Conservation (phyloP, 78 protist species). For the Bigelowiella natans region DNA sequence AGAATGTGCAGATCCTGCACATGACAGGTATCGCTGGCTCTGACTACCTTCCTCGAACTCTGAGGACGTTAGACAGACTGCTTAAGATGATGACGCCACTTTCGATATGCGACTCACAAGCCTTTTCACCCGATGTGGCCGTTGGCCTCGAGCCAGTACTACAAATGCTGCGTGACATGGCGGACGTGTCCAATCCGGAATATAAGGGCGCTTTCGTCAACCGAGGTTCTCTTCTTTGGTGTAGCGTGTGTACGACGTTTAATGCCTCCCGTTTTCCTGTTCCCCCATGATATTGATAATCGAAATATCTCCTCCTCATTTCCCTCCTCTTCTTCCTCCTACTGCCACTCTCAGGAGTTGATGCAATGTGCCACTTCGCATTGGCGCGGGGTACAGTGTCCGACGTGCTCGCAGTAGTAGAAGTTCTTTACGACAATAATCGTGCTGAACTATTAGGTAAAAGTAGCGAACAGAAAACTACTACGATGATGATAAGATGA, state of each 20-base stretch:
- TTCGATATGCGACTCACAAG: not conserved
- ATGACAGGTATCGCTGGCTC: not conserved
- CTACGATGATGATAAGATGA: too few relatives aligned
- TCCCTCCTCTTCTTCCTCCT: too few relatives aligned
- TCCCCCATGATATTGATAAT: too few relatives aligned
- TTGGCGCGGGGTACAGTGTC: not conserved
- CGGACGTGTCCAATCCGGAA: not conserved
- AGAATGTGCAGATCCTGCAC: not conserved
- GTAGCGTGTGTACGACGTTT: too few relatives aligned
- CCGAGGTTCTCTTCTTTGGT: too few relatives aligned
- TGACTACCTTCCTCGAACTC: not conserved
- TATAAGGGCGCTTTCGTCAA: not conserved
- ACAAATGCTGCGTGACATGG: not conserved
- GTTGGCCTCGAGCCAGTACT: not conserved
- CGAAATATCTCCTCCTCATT: too few relatives aligned
- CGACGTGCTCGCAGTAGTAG: not conserved
- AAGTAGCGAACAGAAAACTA: too few relatives aligned
- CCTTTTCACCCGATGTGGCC: not conserved
- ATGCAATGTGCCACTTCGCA: not conserved
- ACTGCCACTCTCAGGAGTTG: too few relatives aligned
- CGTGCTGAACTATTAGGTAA: too few relatives aligned
- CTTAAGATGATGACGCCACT: not conserved
- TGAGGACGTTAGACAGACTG: not conserved
- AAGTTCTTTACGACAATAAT: too few relatives aligned
- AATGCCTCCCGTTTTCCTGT: too few relatives aligned